These are phyloP conservation scores for Exophiala lecanii-corni DNA, from an alignment of 2,329 filamentous ascomycete species.

Conservation along the genomic window DNA sequence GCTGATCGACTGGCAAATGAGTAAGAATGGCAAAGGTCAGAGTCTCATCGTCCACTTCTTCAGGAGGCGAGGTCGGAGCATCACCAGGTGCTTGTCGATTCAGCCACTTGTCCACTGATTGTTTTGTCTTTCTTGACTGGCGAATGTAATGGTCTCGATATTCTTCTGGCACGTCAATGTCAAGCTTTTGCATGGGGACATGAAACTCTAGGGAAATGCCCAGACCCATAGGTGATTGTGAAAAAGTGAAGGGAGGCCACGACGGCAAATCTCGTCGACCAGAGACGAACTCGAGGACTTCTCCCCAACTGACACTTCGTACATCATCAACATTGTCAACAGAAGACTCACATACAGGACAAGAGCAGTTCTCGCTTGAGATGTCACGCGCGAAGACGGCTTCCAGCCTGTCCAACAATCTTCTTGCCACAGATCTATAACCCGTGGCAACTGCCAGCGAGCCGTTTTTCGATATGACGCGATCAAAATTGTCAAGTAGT, in stretches of 20 bases:
- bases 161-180: slow-evolving; percentile 90
- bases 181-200: slow-evolving; percentile 69
- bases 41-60: slow-evolving; percentile 91
- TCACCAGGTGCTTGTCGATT: slow-evolving; percentile 63
- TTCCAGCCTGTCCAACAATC: slow-evolving; percentile 83
- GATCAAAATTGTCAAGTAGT: slow-evolving; percentile 78
- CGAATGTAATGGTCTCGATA: slow-evolving; percentile 88
- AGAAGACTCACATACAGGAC: slow-evolving; percentile 70
- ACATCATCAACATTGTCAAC: slow-evolving; percentile 54
- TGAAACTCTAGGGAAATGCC: slow-evolving; percentile 51
- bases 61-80: slow-evolving; percentile 67
- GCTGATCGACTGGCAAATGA: slow-evolving; percentile 69
- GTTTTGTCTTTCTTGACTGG: slow-evolving; percentile 86
- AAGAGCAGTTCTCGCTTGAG: slow-evolving; percentile 77
- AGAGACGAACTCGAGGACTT: slow-evolving; percentile 88
- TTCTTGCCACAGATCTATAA: slow-evolving; percentile 87
- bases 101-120: slow-evolving; percentile 88
- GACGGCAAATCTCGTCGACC: slow-evolving; percentile 77
- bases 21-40: slow-evolving; percentile 90
- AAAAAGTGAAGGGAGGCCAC: slow-evolving; percentile 84
- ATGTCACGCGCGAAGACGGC: slow-evolving; percentile 93
- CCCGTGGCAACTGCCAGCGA: slow-evolving; percentile 93
- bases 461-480: slow-evolving; percentile 75
- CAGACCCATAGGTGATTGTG: slow-evolving; percentile 52
- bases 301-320: slow-evolving; percentile 84